Evolutionary conservation across 441 rosid species (phyloP), one percentile per base, ranked within the genome.

Genomic region (Kokia cookei): DNA sequence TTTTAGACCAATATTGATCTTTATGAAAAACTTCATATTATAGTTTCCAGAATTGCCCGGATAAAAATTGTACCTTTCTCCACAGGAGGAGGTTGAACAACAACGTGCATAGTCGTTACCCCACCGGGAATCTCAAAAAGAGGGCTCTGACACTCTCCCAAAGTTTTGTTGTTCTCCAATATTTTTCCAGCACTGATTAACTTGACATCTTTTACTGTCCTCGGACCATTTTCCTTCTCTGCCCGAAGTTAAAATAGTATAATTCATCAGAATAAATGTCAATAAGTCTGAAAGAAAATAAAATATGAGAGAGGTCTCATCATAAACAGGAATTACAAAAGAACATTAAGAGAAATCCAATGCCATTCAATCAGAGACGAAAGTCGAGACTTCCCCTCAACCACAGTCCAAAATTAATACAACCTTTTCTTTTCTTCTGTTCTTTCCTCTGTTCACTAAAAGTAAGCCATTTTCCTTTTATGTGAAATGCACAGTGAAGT

Each of bases 101-200:
- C 87, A 24, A 96, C 98, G 24, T 93, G 99, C 97, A 96, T 96
- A 51, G 99, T 96, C 72, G 94, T 93, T 69, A 96, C 93, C 65
- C 93, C 92, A 42, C 94, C 94, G 19, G 93, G 94, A 57, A 89
- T 81, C 79, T 88, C 94, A 71, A 91, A 86, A 45, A 96, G 85
- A 2, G 98, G 97, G 78, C 93, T 93, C 75, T 79, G 90, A 77
- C 97, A 96, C 72, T 92, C 98, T 47, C 89, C 91, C 42, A 93
- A 75, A 5, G 92, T 93, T 84, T 86, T 89, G 84, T 75, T 91
- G 86, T 92, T 96, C 76, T 92, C 99, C 82, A 96, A 82, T 82
- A 96, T 86, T 81, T 88, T 96, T 69, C 99, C 99, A 2, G 96
- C 99, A 50, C 96, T 93, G 70, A 96, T 96, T 77, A 96, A 76